Base-by-base conservation (phyloP, 192 early-diverging fungal genomes). In the Coemansia javaensis region DNA sequence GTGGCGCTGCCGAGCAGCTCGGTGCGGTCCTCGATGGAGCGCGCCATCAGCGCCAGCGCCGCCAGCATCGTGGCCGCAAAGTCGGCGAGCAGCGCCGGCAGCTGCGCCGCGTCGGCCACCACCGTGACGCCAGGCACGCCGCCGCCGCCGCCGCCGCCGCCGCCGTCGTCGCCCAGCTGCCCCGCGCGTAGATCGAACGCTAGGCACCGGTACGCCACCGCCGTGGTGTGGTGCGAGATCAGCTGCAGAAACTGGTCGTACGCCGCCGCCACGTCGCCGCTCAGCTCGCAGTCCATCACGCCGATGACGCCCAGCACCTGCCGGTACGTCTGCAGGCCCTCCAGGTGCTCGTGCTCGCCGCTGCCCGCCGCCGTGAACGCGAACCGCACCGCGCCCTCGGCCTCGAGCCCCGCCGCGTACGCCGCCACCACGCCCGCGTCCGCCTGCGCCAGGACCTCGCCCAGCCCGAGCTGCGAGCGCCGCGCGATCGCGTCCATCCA, bases 261-360 rank as follows among this genome's bases (percentile, higher is more conserved):
- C 15, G 56, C 54, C 22, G n/a, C 50, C 14, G 40, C 28, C 21
- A 66, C 42, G 27, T 60, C 46, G 10, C 15, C 57, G 28, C 40
- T 53, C 13, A 34, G 7, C 16, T 53, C 36, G 32, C 72, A 56
- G 45, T 77, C 66, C 17, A 66, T 22, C 15, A 77, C 50, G 7
- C 74, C 74, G 22, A 77, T 49, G 0, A 77, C 63, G 21, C 74
- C 74, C 34, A 77, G 37, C 4, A 54, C 44, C 44, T 66, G 74
- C 20, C 74, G 44, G 59, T 70, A 59, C 40, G 67, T 77, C 48
- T 77, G 74, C 34, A 77, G 40, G 15, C 67, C 66, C 40, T 70
- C 74, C 42, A 77, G 37, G 31, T 70, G 56, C 59, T 66, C 74
- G 40, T 68, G 67, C 22, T 64, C 73, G 27, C 56, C 53, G 40